Evolutionary conservation across 352 stramenopile species (phyloP).

Genomic region (Phytophthora syringae): DNA sequence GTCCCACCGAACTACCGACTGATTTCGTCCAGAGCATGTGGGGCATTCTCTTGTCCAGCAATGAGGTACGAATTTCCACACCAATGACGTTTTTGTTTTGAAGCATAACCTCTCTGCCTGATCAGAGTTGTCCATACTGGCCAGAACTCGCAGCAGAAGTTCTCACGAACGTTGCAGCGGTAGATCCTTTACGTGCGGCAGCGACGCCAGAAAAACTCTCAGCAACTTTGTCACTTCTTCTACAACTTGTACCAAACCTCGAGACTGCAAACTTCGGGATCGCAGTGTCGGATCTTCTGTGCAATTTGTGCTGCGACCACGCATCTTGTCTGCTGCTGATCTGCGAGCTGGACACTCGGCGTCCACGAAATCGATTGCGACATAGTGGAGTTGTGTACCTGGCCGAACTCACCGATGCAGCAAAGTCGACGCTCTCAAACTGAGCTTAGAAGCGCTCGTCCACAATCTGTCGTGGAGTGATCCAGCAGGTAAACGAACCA

Average conservation of each 20-base stretch:
- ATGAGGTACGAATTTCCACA: slow-evolving; percentile 9
- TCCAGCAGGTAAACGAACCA: slow-evolving; percentile 58
- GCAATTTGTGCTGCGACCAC: slow-evolving; percentile 64
- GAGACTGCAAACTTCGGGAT: slow-evolving; percentile 35
- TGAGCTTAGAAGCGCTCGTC: slow-evolving; percentile 68
- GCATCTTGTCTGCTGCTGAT: slow-evolving; percentile 59
- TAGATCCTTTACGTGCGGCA: slow-evolving; percentile 13
- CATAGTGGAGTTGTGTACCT: slow-evolving; percentile 76
- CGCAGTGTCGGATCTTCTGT: slow-evolving; percentile 60
- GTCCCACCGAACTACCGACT: slow-evolving; percentile 14
- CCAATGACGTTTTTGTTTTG: too few relatives aligned
- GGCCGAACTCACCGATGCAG: slow-evolving; percentile 49
- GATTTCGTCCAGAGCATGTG: slow-evolving; percentile 37
- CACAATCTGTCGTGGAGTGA: slow-evolving; percentile 85
- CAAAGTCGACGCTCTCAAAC: slow-evolving; percentile 46
- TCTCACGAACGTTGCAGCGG: slow-evolving; percentile 44
- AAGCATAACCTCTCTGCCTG: too few relatives aligned
- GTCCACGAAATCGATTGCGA: slow-evolving; percentile 39
- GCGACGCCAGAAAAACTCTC: slow-evolving; percentile 43
- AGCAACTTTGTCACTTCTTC: slow-evolving; percentile 43
- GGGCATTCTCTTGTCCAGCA: slow-evolving; percentile 28
- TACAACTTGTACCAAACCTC: slow-evolving; percentile 14
- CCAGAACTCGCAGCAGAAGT: slow-evolving; percentile 50
- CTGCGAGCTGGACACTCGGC: slow-evolving; percentile 71
- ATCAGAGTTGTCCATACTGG: too few relatives aligned